Conservation (phyloP, 768 basidiomycete species). For the Russula ochroleuca region DNA sequence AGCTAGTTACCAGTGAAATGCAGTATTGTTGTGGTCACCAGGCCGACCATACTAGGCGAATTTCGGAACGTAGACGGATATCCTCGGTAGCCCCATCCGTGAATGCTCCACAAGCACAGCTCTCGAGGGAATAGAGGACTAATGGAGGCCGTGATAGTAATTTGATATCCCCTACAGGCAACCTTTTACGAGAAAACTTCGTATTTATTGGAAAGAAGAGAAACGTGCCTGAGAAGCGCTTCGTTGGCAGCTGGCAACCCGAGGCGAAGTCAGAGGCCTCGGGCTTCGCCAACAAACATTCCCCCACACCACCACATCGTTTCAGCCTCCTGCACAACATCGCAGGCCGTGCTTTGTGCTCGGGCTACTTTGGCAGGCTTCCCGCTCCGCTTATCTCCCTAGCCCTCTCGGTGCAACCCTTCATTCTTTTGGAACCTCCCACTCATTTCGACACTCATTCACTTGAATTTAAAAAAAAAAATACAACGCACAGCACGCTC, state of each 20-base stretch:
- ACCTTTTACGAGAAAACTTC: not conserved
- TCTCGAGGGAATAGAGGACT: not conserved
- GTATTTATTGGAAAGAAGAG: not conserved
- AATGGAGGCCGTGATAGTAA: not conserved
- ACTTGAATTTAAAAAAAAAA: not conserved
- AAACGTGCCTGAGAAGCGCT: not conserved
- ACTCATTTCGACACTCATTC: constrained; percentile 11
- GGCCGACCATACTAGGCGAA: not conserved
- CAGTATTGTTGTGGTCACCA: not conserved
- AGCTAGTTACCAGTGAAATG: not conserved
- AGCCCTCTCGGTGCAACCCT: not conserved
- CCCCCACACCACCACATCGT: not conserved
- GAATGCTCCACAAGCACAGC: not conserved
- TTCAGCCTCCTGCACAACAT: not conserved
- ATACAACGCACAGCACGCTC: not conserved
- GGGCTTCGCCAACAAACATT: not conserved
- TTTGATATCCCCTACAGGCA: not conserved
- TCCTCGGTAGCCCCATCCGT: not conserved
- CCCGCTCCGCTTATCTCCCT: not conserved
- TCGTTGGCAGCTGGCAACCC: not conserved
- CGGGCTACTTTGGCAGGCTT: not conserved
- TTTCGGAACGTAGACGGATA: not conserved
- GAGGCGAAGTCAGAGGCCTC: too few relatives aligned
- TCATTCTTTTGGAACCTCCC: constrained; percentile 6
- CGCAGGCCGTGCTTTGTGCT: not conserved